Evolutionary conservation across 768 basidiomycete species (phyloP), one percentile per base, ranked within the genome.

Genomic region (Lactarius sanguifluus): DNA sequence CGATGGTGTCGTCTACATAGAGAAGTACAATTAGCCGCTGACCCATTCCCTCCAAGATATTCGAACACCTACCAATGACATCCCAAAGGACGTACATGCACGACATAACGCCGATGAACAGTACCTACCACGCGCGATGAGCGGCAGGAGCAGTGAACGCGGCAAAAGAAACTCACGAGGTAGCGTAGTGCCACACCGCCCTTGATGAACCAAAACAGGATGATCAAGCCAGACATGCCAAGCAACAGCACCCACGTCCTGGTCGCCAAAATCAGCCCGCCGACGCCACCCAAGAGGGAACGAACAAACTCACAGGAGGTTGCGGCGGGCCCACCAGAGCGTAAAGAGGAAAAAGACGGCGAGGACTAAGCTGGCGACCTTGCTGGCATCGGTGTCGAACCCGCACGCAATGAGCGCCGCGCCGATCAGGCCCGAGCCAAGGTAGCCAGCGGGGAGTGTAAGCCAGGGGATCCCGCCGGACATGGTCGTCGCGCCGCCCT

Each of bases 71-170:
- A 87, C 92, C 90, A 40, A 93, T 81, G 59, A 96, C 89, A 71
- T 96, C 94, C 90, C 92, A 96, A 1, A 93, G 81, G 59, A 86
- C 88, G 71, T 94, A 94, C 79, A 94, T 79, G 75, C 90, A 91
- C 9, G 89, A 91, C 92, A 94, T 94, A 68, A 86, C 85, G 20
- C 92, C 92, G 40, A 94, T 85, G 74, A 94, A 94, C 30, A 94
- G 75, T 13, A 94, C 80, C 90, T 91, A 36, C 4, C 12, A 47
- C n/a, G 23, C 2, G 61, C 18, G 52, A 45, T 54, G 15, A 59
- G 43, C 45, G 32, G 18, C 34, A 25, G 8, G 8, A 18, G 9
- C 16, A n/a, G 20, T 23, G 20, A 2, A 50, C 30, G 12, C 8
- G 5, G 43, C 18, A 38, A 34, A 20, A 52, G 40, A 40, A n/a